Evolutionary conservation across 192 early-diverging fungal species (phyloP).

Genomic region (Podila epigama): DNA sequence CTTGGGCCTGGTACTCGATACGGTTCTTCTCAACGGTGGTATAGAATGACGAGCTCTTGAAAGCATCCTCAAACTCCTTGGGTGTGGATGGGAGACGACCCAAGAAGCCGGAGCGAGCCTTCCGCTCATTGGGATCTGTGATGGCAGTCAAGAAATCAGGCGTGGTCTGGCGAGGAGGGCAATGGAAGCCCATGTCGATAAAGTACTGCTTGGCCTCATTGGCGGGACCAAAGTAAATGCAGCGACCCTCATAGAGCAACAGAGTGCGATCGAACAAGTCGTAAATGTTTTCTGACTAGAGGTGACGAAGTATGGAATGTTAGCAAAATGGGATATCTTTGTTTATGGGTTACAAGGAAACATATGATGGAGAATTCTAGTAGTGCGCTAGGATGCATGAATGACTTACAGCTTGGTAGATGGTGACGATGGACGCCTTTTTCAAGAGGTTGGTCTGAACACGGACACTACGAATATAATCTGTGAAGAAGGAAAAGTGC

Average conservation of each 20-base stretch:
- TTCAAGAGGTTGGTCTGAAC: constrained; percentile 57
- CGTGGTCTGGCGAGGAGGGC: constrained; percentile 70
- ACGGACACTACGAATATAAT: neutral
- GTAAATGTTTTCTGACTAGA: constrained; percentile 75
- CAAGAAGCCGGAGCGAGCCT: constrained; percentile 61
- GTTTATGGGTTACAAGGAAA: constrained; percentile 31
- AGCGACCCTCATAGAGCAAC: constrained; percentile 70
- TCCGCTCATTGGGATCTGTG: constrained; percentile 67
- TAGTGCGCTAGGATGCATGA: neutral
- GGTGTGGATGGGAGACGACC: constrained; percentile 59
- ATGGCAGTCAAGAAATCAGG: constrained; percentile 79
- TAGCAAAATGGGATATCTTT: constrained; percentile 12
- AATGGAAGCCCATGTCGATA: constrained; percentile 64
- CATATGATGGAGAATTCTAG: constrained; percentile 55
- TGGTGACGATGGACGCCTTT: constrained; percentile 68
- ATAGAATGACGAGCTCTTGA: constrained; percentile 54
- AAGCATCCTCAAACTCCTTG: constrained; percentile 69
- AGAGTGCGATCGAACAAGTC: constrained; percentile 74
- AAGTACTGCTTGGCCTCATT: constrained; percentile 68
- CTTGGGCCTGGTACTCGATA: constrained; percentile 50
- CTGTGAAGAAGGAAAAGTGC: constrained; percentile 15
- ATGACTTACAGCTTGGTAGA: constrained; percentile 73
- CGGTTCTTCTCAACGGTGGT: constrained; percentile 49
- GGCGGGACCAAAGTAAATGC: constrained; percentile 74
- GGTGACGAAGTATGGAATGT: constrained; percentile 70